Conservation (phyloP, 441 rosid species). For the Metrosideros polymorpha region DNA sequence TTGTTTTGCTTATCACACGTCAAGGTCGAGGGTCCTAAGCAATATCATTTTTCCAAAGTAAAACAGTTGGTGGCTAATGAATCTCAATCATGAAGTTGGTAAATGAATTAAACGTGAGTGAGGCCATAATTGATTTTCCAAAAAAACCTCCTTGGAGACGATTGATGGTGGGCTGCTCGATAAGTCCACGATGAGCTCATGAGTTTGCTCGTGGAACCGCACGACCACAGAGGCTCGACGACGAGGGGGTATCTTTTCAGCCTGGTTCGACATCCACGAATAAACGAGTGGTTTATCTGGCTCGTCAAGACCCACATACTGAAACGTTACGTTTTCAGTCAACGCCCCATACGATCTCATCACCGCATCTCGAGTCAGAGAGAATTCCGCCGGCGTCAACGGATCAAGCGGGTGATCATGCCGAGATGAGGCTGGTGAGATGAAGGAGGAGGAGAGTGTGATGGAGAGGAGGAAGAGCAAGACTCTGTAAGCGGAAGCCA, state of each 20-base stretch:
- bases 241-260: background rate
- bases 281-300: conserved; percentile 54
- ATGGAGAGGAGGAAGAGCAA: conserved; percentile 4
- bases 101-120: background rate
- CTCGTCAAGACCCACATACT: conserved; percentile 60
- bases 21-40: background rate
- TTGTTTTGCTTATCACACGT: background rate
- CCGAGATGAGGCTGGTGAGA: background rate
- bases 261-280: conserved; percentile 24
- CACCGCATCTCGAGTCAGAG: conserved; percentile 31
- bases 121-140: background rate
- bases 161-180: background rate
- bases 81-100: background rate
- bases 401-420: conserved; percentile 64
- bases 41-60: background rate
- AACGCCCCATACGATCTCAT: conserved; percentile 22
- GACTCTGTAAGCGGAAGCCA: background rate
- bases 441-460: conserved; percentile 18
- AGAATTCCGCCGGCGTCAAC: conserved; percentile 40
- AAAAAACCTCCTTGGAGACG: background rate
- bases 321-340: conserved; percentile 48
- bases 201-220: conserved; percentile 41
- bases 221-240: conserved; percentile 54
- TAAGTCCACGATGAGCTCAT: conserved; percentile 47
- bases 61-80: background rate